Base-by-base conservation (phyloP, 2,329 filamentous ascomycete genomes). In the Parafenestella ontariensis region DNA sequence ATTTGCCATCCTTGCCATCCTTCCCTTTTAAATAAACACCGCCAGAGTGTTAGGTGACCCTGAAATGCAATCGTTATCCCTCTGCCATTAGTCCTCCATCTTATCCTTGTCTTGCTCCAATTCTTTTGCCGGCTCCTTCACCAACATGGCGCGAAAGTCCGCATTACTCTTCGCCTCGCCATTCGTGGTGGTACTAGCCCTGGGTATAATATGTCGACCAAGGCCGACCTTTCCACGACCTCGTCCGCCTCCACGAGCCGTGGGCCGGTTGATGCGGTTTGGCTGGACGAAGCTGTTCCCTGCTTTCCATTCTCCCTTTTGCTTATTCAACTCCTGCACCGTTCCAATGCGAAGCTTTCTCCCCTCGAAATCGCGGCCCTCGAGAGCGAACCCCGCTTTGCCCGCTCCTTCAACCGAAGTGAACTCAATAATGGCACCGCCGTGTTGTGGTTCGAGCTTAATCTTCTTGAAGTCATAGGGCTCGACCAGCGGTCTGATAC, bases 341-440 rank as follows among this genome's bases (percentile, higher is more conserved):
- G 78, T 83, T 7, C 84, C 85, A 2, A 80, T 73, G 31, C 67
- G 69, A 7, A 79, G 69, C 39, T 75, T 76, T 9, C 71, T 59
- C 7, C 79, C 80, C 11, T 67, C 66, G 37, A 75, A 76, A 17
- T 78, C 72, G 39, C 75, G 46, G 7, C 72, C 70, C 10, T 77
- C 76, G 1, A 82, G 69, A 7, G 74, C 77, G 15, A 80, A 71
- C n/a, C 85, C 81, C 1, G 89, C 90, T 68, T 85, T 89, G 23
- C 93, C 93, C 0, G 90, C 90, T 31, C 87, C 83, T 2, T 86
- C 81, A 2, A 88, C 82, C 46, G 91, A 86, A 2, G 79, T 79
- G 67, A 90, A 97, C 70, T 98, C 95, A 33, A 98, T 83, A 49
- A 94, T 89, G 5, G 93, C 95, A 11, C 92, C 93, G 53, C 89